These are phyloP conservation scores for Verticillium tricorpus DNA, from an alignment of 2,329 filamentous ascomycete species.

Conservation along the genomic window DNA sequence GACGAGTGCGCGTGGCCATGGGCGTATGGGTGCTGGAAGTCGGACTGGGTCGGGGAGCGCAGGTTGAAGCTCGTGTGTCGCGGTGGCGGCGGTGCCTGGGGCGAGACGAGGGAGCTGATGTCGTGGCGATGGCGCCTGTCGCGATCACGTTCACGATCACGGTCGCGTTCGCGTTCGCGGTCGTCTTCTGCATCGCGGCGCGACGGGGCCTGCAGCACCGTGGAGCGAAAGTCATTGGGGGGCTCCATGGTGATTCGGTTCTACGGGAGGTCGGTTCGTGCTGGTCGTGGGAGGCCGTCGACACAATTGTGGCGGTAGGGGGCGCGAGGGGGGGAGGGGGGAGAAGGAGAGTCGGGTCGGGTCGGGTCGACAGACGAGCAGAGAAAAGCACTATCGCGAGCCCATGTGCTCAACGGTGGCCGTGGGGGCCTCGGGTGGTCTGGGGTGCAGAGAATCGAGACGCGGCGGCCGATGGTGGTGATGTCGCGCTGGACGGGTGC, in stretches of 20 bases:
- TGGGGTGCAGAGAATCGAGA: background rate
- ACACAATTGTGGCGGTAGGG: background rate
- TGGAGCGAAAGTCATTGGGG: slow-evolving; percentile 39
- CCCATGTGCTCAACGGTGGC: background rate
- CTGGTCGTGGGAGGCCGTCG: background rate
- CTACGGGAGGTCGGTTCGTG: background rate
- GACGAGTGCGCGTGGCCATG: slow-evolving; percentile 16
- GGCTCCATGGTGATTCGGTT: slow-evolving; percentile 33
- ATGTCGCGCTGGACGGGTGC: slow-evolving; percentile 5
- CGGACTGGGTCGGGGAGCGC: slow-evolving; percentile 43
- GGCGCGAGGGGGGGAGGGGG: too few species aligned
- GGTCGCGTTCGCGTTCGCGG: slow-evolving; percentile 29
- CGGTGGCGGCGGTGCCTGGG: slow-evolving; percentile 23
- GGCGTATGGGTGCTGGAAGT: slow-evolving; percentile 28
- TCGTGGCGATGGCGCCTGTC: slow-evolving; percentile 38
- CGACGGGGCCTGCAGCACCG: slow-evolving; percentile 41
- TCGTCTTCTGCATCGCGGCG: slow-evolving; percentile 33
- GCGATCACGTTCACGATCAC: slow-evolving; percentile 12
- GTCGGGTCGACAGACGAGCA: background rate
- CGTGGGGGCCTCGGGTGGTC: background rate
- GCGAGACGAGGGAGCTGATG: slow-evolving; percentile 25
- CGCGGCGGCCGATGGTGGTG: slow-evolving; percentile 1
- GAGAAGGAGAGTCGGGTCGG: background rate
- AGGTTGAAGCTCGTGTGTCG: slow-evolving; percentile 42
- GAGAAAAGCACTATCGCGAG: background rate